Base-by-base conservation (phyloP, 75 land plant species). In the Pinus taeda region DNA sequence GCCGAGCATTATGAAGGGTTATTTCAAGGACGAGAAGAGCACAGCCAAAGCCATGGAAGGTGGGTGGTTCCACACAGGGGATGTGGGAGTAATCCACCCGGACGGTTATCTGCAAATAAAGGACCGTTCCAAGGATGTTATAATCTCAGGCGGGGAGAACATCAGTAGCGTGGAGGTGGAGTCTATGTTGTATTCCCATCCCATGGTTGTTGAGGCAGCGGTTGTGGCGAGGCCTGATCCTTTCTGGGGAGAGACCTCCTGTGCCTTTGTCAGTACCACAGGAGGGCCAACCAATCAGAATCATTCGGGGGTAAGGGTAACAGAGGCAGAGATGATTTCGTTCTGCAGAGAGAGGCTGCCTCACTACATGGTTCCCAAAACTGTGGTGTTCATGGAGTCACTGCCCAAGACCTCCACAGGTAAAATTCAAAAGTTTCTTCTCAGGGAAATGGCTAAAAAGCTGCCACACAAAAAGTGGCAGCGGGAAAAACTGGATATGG, bases 111-210 rank as follows among this genome's bases (percentile, higher is more conserved):
- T 33, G 33, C 1, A 33, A 33, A 33, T 33, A 33, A 33, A 33
- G 33, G 33, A 33, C 1, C 33, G 33, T 33, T 33, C 33, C 33
- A 33, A 33, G 1, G 33, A 33, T 1, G 33, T 33, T 33, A 33
- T 33, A 33, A 33, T 33, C 33, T 33, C 33, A 33, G 33, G 33
- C 86, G 95, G 95, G 0, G 95, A 91, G 81, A 93, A 93, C 57
- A 65, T 93, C 21, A 91, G 94, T 78, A 91, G 93, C 72, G 82
- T 91, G 17, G 92, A 94, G 81, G 90, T 94, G 20, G 97, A 94
- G 63, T 88, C 97, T 18, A 86, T 91, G 33, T 60, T 94, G 67
- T 94, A 86, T 83, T 42, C 65, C 36, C 85, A 92, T 63, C 90
- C 94, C 14, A 77, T 76, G 66, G 83, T 94, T 21, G 77, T 83